phyloP scores from a whole-genome alignment of 2,329 filamentous ascomycete genomes.

The Ophiocordyceps robertsii region DNA sequence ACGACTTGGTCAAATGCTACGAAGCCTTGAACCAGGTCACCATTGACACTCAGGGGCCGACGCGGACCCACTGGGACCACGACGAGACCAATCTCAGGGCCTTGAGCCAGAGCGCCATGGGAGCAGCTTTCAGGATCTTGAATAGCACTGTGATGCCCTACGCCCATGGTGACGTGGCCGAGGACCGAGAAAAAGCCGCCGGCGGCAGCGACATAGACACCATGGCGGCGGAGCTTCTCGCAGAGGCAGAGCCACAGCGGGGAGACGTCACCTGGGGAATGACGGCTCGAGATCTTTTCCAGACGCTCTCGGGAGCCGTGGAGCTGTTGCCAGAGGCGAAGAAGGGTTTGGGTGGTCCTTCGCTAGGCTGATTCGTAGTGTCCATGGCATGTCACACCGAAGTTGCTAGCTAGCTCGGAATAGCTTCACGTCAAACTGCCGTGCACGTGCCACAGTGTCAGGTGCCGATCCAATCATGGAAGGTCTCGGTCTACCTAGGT shows the following conservation, averaged over 20 bases:
- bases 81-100: constrained; percentile 16
- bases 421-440: too few relatives aligned
- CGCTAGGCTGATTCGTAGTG: too few relatives aligned
- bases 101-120: constrained; percentile 13
- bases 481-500: too few relatives aligned
- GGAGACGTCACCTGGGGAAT: constrained; percentile 18
- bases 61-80: constrained; percentile 17
- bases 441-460: too few relatives aligned
- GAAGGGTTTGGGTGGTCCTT: not conserved
- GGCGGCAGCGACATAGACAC: constrained; percentile 15
- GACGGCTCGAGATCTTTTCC: constrained; percentile 13
- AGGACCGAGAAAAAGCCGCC: constrained; percentile 3
- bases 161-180: not conserved
- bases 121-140: constrained; percentile 10
- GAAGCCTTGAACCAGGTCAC: constrained; percentile 6
- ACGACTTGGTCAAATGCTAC: constrained; percentile 10
- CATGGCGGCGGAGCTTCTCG: constrained; percentile 20
- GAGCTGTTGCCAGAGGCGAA: constrained; percentile 6
- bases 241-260: constrained; percentile 9
- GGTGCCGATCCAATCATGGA: too few relatives aligned
- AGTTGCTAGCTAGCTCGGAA: too few relatives aligned
- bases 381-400: too few relatives aligned
- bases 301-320: constrained; percentile 10
- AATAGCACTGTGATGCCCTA: constrained; percentile 15
- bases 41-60: constrained; percentile 10